Evolutionary conservation across 805 yeast species (phyloP).

Genomic region (Nakazawaea ernobii): DNA sequence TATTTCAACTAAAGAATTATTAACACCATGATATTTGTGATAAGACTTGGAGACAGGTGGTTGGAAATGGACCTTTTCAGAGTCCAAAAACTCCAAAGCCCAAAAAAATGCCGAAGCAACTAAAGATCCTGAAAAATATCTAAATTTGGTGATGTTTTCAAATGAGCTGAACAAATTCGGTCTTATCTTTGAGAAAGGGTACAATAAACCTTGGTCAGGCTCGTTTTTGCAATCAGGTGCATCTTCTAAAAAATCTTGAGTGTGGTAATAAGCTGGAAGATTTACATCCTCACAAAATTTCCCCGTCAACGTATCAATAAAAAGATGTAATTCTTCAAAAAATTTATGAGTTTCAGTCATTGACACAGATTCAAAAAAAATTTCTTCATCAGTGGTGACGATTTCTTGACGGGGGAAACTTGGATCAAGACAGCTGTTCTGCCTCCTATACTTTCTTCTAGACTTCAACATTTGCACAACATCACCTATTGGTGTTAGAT

Average conservation of each 20-base stretch:
- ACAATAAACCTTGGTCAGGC: neutral
- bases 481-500: neutral
- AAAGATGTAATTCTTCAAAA: constrained; percentile 9
- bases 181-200: neutral
- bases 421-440: constrained; percentile 4
- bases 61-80: constrained; percentile 16
- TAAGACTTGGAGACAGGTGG: constrained; percentile 17
- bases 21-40: constrained; percentile 22
- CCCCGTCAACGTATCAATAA: constrained; percentile 23
- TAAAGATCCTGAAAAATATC: neutral
- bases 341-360: neutral
- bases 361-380: neutral
- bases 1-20: constrained; percentile 20
- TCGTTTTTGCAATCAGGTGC: neutral
- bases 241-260: neutral
- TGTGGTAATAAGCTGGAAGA: constrained; percentile 15
- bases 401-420: neutral
- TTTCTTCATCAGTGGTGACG: too few relatives aligned
- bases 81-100: neutral
- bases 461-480: constrained; percentile 20
- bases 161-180: too few relatives aligned
- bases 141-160: neutral
- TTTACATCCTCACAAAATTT: constrained; percentile 17
- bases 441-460: constrained; percentile 13
- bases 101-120: neutral